phyloP scores from a whole-genome alignment of 2,329 filamentous ascomycete species.

The Fusarium stilboides region DNA sequence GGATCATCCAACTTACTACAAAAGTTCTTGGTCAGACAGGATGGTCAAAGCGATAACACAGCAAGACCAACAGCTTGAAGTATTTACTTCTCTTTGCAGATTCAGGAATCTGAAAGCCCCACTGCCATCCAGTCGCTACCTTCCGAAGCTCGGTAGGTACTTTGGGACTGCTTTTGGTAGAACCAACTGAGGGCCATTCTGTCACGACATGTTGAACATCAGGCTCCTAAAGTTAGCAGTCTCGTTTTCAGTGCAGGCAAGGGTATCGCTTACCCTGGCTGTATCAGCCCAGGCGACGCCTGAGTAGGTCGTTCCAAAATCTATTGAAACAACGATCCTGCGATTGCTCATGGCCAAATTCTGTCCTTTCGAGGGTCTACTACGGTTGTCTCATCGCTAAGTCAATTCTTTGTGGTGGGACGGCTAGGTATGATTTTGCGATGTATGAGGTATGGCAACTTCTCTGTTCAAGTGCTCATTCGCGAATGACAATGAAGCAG shows the following conservation, averaged over 20 bases:
- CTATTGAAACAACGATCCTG: constrained; percentile 67
- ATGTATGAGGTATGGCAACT: constrained; percentile 24
- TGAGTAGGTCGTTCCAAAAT: constrained; percentile 71
- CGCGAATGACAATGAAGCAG: constrained; percentile 17
- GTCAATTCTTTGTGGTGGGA: constrained; percentile 40
- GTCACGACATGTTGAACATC: constrained; percentile 61
- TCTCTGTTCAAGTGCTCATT: constrained; percentile 28
- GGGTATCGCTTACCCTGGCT: constrained; percentile 51
- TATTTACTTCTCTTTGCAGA: constrained; percentile 57
- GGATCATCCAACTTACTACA: constrained; percentile 57
- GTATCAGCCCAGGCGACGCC: constrained; percentile 68
- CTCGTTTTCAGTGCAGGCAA: constrained; percentile 10
- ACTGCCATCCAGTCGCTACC: constrained; percentile 59
- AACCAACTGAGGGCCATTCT: constrained; percentile 59
- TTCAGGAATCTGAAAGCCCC: constrained; percentile 65
- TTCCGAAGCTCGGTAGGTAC: constrained; percentile 66
- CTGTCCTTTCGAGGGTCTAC: constrained; percentile 26
- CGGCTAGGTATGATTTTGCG: constrained; percentile 33
- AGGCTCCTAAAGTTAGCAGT: constrained; percentile 51
- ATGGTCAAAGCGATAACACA: neutral
- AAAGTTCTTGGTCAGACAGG: constrained; percentile 30
- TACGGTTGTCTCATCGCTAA: constrained; percentile 42
- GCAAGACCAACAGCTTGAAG: constrained; percentile 65
- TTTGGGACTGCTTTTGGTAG: constrained; percentile 58
- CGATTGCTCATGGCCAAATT: constrained; percentile 52